Percentiles rank a stretch among this genome's conserved stretches.
Conservation (phyloP, 2,329 filamentous ascomycete species). For the Cladophialophora yegresii region DNA sequence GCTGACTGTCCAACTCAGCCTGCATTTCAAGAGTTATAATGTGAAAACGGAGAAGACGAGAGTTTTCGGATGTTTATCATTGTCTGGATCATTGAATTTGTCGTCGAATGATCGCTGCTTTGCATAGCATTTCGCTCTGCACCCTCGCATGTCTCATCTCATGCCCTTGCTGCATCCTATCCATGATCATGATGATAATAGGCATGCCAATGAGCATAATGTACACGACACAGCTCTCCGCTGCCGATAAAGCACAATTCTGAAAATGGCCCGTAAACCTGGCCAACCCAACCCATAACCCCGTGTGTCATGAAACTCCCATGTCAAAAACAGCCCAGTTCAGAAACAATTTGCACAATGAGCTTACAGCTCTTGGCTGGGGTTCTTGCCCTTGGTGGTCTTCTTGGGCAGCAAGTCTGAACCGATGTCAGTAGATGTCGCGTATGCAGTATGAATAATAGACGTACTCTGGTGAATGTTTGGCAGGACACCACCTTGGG, state of each 20-base stretch:
- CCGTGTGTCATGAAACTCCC: conserved; percentile 71
- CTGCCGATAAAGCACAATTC: conserved; percentile 37
- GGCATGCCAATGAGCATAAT: conserved; percentile 58
- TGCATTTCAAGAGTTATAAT: not conserved
- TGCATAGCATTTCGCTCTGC: conserved; percentile 37
- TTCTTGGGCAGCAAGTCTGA: conserved; percentile 98
- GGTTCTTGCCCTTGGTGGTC: conserved; percentile 92
- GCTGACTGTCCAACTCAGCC: not conserved
- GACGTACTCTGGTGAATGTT: conserved; percentile 95
- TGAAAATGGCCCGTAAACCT: conserved; percentile 57
- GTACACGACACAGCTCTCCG: conserved; percentile 58
- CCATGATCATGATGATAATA: conserved; percentile 40
- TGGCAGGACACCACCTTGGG: conserved; percentile 93
- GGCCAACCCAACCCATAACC: conserved; percentile 64
- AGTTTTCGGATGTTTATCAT: conserved; percentile 19
- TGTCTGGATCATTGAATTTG: conserved; percentile 32
- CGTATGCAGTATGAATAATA: conserved; percentile 26
- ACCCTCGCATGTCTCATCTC: conserved; percentile 42
- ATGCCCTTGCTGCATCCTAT: conserved; percentile 33
- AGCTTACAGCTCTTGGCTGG: conserved; percentile 90
- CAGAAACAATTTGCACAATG: conserved; percentile 58
- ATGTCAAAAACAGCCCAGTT: conserved; percentile 63
- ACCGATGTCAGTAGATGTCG: conserved; percentile 47
- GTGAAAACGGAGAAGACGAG: not conserved
- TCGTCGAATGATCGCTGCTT: conserved; percentile 36